These are phyloP conservation scores for Solanum peruvianum DNA, from an alignment of 257 asterid genomes.

Conservation along the genomic window DNA sequence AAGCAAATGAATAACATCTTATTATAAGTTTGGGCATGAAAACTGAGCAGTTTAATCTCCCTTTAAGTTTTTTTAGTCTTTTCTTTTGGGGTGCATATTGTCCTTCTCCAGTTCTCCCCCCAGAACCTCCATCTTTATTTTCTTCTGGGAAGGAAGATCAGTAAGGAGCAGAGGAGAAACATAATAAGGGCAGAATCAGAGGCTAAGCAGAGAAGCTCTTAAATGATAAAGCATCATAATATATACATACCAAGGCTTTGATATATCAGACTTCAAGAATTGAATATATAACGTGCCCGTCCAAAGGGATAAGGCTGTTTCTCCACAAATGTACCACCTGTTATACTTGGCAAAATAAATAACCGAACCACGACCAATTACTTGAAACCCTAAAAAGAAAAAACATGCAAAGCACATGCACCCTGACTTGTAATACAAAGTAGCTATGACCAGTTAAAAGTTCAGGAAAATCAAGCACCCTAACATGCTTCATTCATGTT, in stretches of 20 bases:
- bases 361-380: not conserved
- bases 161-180: not conserved
- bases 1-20: not conserved
- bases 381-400: not conserved
- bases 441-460: not conserved
- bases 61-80: not conserved
- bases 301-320: slow-evolving; percentile 81
- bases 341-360: not conserved
- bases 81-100: not conserved
- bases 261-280: slow-evolving; percentile 54
- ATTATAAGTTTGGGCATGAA: not conserved
- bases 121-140: not conserved
- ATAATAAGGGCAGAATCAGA: not conserved
- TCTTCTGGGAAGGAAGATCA: not conserved
- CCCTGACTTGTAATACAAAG: not conserved
- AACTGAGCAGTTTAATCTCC: not conserved
- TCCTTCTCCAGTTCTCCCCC: not conserved
- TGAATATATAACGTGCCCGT: slow-evolving; percentile 62
- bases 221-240: not conserved
- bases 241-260: slow-evolving; percentile 71
- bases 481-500: not conserved
- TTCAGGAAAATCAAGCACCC: not conserved
- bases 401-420: not conserved
- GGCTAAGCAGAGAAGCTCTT: not conserved
- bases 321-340: slow-evolving; percentile 96